Base-by-base conservation (phyloP, 1,284 basidiomycete genomes). In the Marasmius tenuissimus region DNA sequence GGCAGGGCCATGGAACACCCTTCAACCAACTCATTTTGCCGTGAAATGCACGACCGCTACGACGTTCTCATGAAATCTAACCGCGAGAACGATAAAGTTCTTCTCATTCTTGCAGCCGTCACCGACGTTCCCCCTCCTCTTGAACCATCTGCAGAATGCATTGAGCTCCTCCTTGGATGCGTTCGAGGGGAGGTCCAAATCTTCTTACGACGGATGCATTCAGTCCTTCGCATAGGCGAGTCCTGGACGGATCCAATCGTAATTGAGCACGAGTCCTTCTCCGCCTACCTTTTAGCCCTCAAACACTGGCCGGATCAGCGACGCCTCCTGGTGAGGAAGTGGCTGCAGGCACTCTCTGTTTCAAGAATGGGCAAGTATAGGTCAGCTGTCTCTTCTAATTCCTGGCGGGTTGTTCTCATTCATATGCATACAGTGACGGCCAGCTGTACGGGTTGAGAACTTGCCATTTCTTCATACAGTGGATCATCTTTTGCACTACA, bases 21-120 rank as follows among this genome's bases (percentile, higher is more conserved):
- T 27, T 3, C 52, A 40, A 11, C 22, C 38, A 34, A 37, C 8
- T 47, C 48, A 52, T 38, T 22, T n/a, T 57, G 34, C 45, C 33
- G 14, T 12, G 54, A 63, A 8, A 52, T 63, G 6, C 59, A 63
- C 47, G 49, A 38, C 47, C 45, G n/a, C n/a, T n/a, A n/a, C n/a
- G n/a, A n/a, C n/a, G n/a, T n/a, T n/a, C n/a, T n/a, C n/a, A n/a
- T n/a, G n/a, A n/a, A n/a, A n/a, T n/a, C 38, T 8, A 27, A 20
- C 33, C 10, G 40, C 4, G 49, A 59, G 16, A 35, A 14, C 11
- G 12, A 39, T 12, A 49, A 50, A 22, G 35, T 59, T 14, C 9
- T 42, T 10, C 38, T 9, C n/a, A 52, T 59, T 20, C 37, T 59
- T 22, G 58, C 49, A 4, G 38, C 58, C n/a, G n/a, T n/a, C 33